Evolutionary conservation across 2,329 filamentous ascomycete genomes (phyloP).

Genomic region (Alternaria sp.): DNA sequence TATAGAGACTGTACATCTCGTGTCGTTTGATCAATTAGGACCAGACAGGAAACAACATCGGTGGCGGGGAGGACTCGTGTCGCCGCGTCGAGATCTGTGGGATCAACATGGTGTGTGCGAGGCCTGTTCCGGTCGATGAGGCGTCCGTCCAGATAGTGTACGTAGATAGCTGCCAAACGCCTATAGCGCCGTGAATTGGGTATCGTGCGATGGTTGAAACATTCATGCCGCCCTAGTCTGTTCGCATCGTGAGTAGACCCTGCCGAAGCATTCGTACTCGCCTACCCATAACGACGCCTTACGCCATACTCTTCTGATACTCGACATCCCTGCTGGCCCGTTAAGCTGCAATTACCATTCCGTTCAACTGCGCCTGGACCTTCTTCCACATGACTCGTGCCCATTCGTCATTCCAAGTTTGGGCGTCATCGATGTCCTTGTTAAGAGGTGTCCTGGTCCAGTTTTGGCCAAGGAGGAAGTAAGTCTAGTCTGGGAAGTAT

Average conservation of each 20-base stretch:
- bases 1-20: constrained; percentile 7
- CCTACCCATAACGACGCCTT: constrained; percentile 7
- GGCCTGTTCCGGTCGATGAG: constrained; percentile 18
- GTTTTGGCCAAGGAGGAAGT: not conserved
- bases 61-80: constrained; percentile 14
- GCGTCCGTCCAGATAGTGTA: constrained; percentile 10
- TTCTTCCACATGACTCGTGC: not conserved
- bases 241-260: constrained; percentile 22
- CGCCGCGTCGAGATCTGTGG: constrained; percentile 18
- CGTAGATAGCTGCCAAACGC: constrained; percentile 17
- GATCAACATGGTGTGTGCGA: constrained; percentile 22
- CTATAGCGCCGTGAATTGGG: constrained; percentile 13
- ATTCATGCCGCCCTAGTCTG: constrained; percentile 17
- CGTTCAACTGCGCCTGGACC: not conserved
- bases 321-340: not conserved
- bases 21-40: constrained; percentile 2
- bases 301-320: not conserved
- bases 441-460: constrained; percentile 3
- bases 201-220: constrained; percentile 11
- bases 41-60: constrained; percentile 14
- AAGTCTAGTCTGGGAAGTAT: not conserved
- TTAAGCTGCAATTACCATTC: not conserved
- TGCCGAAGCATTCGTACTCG: constrained; percentile 22
- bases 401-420: not conserved
- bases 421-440: not conserved